Percentiles rank a stretch among this genome's conserved stretches.
Conservation (phyloP, 179 eudicot species). For the Camellia oleifera region DNA sequence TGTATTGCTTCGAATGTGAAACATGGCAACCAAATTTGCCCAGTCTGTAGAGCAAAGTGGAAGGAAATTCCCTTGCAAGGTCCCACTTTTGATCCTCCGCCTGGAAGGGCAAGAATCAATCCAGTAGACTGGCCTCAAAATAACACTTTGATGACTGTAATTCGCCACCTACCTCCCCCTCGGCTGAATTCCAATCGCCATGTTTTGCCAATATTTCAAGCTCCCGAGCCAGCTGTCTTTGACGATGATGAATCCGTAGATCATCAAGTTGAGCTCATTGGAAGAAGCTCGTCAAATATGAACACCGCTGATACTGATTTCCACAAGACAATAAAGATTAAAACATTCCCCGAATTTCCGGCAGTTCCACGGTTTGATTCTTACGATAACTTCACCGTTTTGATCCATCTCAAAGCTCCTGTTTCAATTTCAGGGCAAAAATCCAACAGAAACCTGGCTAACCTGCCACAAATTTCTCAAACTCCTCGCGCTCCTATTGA, state of each 20-base stretch:
- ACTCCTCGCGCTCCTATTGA: constrained; percentile 56
- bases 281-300: constrained; percentile 20
- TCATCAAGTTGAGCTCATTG: constrained; percentile 24
- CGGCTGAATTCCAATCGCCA: constrained; percentile 40
- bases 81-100: constrained; percentile 34
- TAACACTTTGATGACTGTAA: constrained; percentile 39
- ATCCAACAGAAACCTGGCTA: constrained; percentile 17
- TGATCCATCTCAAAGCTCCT: constrained; percentile 72
- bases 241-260: constrained; percentile 63
- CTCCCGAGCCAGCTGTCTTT: constrained; percentile 57
- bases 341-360: constrained; percentile 57
- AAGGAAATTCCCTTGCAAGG: constrained; percentile 71
- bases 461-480: constrained; percentile 23
- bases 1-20: constrained; percentile 84
- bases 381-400: constrained; percentile 41
- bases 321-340: constrained; percentile 37
- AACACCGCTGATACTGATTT: constrained; percentile 23
- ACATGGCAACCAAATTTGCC: constrained; percentile 82
- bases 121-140: constrained; percentile 45
- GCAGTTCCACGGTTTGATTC: constrained; percentile 39
- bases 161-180: constrained; percentile 49
- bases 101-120: constrained; percentile 47
- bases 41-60: constrained; percentile 81
- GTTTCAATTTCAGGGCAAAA: constrained; percentile 26
- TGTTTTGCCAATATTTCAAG: constrained; percentile 27